Evolutionary conservation across 495 filamentous ascomycete genomes (phyloP), one percentile per base, ranked within the genome.

Genomic region (Articulospora tetracladia): DNA sequence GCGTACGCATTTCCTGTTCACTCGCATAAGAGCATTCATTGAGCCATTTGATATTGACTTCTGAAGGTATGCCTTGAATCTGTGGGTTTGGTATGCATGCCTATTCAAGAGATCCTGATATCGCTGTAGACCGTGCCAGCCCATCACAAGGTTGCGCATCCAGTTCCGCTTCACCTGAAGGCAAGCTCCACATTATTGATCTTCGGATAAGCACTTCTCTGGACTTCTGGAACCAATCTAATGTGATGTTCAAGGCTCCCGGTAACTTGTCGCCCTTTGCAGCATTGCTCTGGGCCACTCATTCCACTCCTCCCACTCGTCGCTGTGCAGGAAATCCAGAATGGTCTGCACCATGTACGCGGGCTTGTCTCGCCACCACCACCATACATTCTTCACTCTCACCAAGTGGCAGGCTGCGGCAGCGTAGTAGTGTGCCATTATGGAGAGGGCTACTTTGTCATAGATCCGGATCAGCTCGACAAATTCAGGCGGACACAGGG

Each of bases 341-440:
- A 58, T 58, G 19, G 44, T 51, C 12, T 39, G 22, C 15, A 58
- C 44, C 41, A 58, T 58, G 44, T 50, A 58, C 26, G 13, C 25
- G 0, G 59, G 59, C 24, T 61, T 61, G 8, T 57, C 27, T 20
- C 49, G 41, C 59, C 52, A 56, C 59, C 59, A 61, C 52, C 53
- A 61, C 41, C 41, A 56, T 23, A 25, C 24, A 12, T 52, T 41
- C 19, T 49, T 24, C 4, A 52, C 59, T 27, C 24, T 57, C 23
- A 28, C 19, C n/a, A 49, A 28, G 8, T 36, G 44, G 24, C 15
- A 55, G 11, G 25, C 53, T 50, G 44, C 53, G 23, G 59, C 28
- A n/a, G 59, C 59, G 28, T 61, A 61, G 20, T 20, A 61, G 48
- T 61, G 50, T 12, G 53, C 52, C 15, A 61, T 19, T 13, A 61